These are phyloP conservation scores for Ormosia semicastrata DNA, from an alignment of 306 rosid genomes.

Conservation along the genomic window DNA sequence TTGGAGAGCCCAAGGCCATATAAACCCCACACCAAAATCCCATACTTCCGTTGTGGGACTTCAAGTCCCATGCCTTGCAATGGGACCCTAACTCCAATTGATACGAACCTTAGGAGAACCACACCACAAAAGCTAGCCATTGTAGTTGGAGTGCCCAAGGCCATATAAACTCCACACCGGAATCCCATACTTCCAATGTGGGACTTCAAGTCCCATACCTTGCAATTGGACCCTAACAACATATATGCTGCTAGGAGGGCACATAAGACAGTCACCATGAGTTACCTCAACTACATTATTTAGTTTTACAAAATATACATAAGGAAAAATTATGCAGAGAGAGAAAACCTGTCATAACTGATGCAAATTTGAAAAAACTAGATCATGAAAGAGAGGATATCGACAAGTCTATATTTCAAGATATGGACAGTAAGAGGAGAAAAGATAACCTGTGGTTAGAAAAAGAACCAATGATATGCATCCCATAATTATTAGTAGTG, in stretches of 20 bases:
- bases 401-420: not conserved
- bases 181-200: too few relatives aligned
- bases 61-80: too few relatives aligned
- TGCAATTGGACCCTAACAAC: too few relatives aligned
- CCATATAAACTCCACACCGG: too few relatives aligned
- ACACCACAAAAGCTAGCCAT: too few relatives aligned
- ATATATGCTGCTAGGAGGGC: not conserved
- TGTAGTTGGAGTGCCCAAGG: too few relatives aligned
- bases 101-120: too few relatives aligned
- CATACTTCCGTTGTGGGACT: too few relatives aligned
- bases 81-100: too few relatives aligned
- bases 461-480: conserved; percentile 61
- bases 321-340: not conserved
- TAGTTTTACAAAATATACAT: not conserved
- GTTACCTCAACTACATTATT: not conserved
- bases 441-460: conserved; percentile 70
- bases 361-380: not conserved
- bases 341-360: not conserved
- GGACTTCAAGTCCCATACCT: too few relatives aligned
- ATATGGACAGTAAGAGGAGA: not conserved
- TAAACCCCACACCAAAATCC: too few relatives aligned
- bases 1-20: too few relatives aligned
- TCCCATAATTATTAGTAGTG: conserved; percentile 45
- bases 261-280: not conserved
- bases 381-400: not conserved